Evolutionary conservation across 106 monocot genomes (phyloP), one percentile per base, ranked within the genome.

Genomic region (Allium fistulosum): DNA sequence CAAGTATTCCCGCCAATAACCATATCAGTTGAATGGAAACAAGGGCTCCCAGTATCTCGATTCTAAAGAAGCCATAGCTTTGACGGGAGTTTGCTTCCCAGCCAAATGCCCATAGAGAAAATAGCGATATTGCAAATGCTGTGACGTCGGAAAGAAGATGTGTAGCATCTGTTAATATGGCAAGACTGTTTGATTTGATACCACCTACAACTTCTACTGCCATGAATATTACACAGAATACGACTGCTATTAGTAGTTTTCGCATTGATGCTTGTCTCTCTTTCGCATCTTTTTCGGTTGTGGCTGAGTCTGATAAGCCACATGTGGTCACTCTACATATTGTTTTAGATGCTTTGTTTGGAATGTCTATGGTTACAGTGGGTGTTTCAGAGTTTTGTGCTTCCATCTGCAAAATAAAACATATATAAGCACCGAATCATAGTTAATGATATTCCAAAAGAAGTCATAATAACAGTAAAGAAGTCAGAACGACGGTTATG

Each of bases 111-210:
- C 85, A 86, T 15, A 90, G 62, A 22, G 90, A 90, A 65, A 90
- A 79, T 17, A 90, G 69, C 37, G 90, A 90, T 49, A 90, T 83
- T 49, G 86, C 90, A 66, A 83, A 86, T 37, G 86, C 83, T 4
- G 83, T 83, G 13, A 86, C 75, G 62, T 90, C 85, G 4, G 90
- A 80, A 16, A 90, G 81, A 48, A 86, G 90, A 81, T 86, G 90
- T 14, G 90, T 83, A 7, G 90, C 90, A 72, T 90, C 90, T 12
- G 85, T 86, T 48, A 90, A 57, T 58, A 90, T 83, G 14, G 90
- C 85, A 49, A 90, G 86, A 48, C 90, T 90, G 76, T 90, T 90
- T 59, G 90, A 83, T 61, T 83, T 78, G 65, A 90, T 80, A 26
- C 90, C 90, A 7, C 90, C 90, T 47, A 73, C 68, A 4, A 90